A percentile compares a stretch with the other conserved stretches of the same genome.
phyloP scores from a whole-genome alignment of 2,329 filamentous ascomycete genomes.

The Pseudonectria foliicola region DNA sequence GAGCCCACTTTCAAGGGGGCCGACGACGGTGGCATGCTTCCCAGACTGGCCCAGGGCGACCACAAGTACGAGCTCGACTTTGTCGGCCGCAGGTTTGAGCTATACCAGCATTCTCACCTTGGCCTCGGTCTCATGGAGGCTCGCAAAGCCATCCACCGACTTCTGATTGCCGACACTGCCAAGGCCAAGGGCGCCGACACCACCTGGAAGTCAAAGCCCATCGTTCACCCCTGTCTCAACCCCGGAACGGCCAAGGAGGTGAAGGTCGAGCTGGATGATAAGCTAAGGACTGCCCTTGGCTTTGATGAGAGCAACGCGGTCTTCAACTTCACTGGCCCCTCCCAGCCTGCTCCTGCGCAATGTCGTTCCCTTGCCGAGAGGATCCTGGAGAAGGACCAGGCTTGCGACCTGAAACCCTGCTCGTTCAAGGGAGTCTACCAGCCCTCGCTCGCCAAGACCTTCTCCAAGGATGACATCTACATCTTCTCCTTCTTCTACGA shows the following conservation, averaged over 20 bases:
- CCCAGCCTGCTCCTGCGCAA: slow-evolving; percentile 67
- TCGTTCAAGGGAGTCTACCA: slow-evolving; percentile 98
- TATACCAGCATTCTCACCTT: slow-evolving; percentile 97
- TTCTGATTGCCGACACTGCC: slow-evolving; percentile 65
- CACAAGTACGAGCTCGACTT: slow-evolving; percentile 94
- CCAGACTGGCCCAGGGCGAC: slow-evolving; percentile 78
- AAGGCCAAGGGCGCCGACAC: slow-evolving; percentile 52
- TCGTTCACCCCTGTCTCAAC: slow-evolving; percentile 80
- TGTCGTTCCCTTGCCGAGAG: slow-evolving; percentile 87
- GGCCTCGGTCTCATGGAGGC: slow-evolving; percentile 96
- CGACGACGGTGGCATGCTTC: slow-evolving; percentile 70
- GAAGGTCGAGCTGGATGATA: slow-evolving; percentile 48
- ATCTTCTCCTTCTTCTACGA: slow-evolving; percentile 99
- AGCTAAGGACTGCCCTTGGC: slow-evolving; percentile 32
- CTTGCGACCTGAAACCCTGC: slow-evolving; percentile 81
- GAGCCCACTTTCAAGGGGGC: slow-evolving; percentile 82
- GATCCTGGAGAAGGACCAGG: slow-evolving; percentile 78
- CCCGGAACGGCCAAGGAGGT: slow-evolving; percentile 71
- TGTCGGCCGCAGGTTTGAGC: slow-evolving; percentile 79
- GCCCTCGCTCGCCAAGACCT: slow-evolving; percentile 85
- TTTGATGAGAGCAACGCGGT: slow-evolving; percentile 50
- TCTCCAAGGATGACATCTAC: slow-evolving; percentile 83
- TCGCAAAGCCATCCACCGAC: slow-evolving; percentile 74
- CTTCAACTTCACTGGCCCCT: slow-evolving; percentile 84
- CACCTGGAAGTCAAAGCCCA: slow-evolving; percentile 62